phyloP scores from a whole-genome alignment of 1,139 yeast species.

The Pneumocystis wakefieldiae region DNA sequence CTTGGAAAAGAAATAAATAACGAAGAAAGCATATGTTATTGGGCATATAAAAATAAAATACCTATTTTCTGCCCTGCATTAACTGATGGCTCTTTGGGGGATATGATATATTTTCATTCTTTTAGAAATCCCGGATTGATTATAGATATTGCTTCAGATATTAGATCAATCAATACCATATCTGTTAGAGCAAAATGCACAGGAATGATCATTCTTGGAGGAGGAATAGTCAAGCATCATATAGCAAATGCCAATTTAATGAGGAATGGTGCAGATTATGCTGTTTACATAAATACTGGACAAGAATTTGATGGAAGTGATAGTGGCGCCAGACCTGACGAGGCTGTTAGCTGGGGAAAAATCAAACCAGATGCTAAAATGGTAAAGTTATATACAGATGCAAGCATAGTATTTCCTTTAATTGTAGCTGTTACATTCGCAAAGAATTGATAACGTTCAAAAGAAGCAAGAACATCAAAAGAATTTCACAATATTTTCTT shows the following conservation, averaged over 20 bases:
- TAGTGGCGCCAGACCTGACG: constrained; percentile 99
- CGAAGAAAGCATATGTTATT: constrained; percentile 83
- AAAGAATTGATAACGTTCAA: background rate
- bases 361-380: constrained; percentile 84
- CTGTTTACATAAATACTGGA: constrained; percentile 92
- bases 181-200: constrained; percentile 93
- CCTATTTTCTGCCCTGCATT: constrained; percentile 95
- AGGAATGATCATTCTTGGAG: constrained; percentile 92
- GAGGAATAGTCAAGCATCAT: constrained; percentile 92
- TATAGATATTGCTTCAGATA: constrained; percentile 85
- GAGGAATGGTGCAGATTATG: constrained; percentile 98
- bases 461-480: background rate
- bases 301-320: constrained; percentile 98
- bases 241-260: constrained; percentile 93
- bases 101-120: constrained; percentile 95
- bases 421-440: constrained; percentile 98
- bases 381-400: constrained; percentile 91
- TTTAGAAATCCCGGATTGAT: constrained; percentile 82
- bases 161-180: constrained; percentile 76
- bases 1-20: constrained; percentile 89
- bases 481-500: background rate
- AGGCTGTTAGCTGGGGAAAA: constrained; percentile 98
- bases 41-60: constrained; percentile 94
- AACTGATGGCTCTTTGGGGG: constrained; percentile 97
- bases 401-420: constrained; percentile 86